Base-by-base conservation (phyloP, 345 rosid genomes). In the Chamaenerion angustifolium region DNA sequence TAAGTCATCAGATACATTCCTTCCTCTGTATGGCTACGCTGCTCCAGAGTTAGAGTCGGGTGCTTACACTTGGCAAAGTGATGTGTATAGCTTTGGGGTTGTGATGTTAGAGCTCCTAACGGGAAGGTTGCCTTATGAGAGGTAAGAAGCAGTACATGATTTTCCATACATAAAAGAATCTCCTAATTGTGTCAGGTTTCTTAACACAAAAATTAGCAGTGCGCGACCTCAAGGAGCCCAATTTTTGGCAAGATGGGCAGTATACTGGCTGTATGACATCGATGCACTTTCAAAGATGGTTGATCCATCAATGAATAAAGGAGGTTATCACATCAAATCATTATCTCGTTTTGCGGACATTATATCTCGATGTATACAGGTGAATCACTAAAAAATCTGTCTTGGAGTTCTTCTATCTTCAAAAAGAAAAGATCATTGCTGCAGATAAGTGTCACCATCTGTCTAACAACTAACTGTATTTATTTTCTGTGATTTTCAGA, bases 41-140 rank as follows among this genome's bases (percentile, higher is more conserved):
- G 89, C 96, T 49, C 87, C 88, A 5, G 96, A 92, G 64, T 66
- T 72, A 3, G 95, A 84, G 61, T 78, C 65, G 3, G 93, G 98
- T 70, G 74, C 68, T 54, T 84, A 80, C 48, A 76, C 93, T 49
- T 80, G 82, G 74, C 87, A 82, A 56, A 92, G 96, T 51, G 98
- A 92, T 59, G 77, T 92, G 35, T 87, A 76, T 61, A 92, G 96
- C 74, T 85, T 92, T 27, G 98, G 98, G 6, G 87, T 92, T 47
- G 85, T 92, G 58, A 82, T 92, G 93, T 76, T 92, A 54, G 98
- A 92, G 66, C 82, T 92, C 45, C 96, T 92, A 48, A 80, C 96
- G 0, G 93, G 96, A 21, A 74, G 88, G 48, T 81, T 72, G 66
- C 61, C 98, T 40, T 71, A 68, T 48, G 96, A 92, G 72, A 84